Conservation (phyloP, 1,139 yeast species). For the Geotrichum histeridarum region DNA sequence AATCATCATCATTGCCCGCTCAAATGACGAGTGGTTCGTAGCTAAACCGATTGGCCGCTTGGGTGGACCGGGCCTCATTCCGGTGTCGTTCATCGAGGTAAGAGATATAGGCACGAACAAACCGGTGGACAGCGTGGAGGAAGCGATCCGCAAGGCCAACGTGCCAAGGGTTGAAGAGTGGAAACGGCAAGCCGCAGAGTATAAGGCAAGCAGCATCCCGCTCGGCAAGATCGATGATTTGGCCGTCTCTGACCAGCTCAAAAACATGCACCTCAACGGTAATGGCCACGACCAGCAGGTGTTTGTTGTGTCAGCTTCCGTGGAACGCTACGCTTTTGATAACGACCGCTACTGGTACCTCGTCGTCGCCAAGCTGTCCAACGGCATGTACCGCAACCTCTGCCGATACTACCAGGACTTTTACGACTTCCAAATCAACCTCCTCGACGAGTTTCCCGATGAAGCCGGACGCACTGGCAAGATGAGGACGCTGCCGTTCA, state of each 20-base stretch:
- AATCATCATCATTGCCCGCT: conserved; percentile 89
- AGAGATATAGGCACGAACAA: conserved; percentile 67
- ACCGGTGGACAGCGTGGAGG: conserved; percentile 46
- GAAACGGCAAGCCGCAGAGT: conserved; percentile 86
- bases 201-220: conserved; percentile 86
- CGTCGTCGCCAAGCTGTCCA: conserved; percentile 61
- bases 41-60: conserved; percentile 92
- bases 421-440: conserved; percentile 82
- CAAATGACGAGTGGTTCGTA: conserved; percentile 93
- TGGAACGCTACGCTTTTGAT: conserved; percentile 75
- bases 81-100: conserved; percentile 82
- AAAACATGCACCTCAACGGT: conserved; percentile 10
- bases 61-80: conserved; percentile 96
- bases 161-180: conserved; percentile 93
- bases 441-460: conserved; percentile 78
- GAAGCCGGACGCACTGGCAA: conserved; percentile 89
- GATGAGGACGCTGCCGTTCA: conserved; percentile 78
- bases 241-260: conserved; percentile 16
- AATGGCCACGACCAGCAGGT: conserved; percentile 9
- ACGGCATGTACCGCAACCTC: conserved; percentile 64
- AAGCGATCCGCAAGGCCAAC: conserved; percentile 56
- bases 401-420: conserved; percentile 94
- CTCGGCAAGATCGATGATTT: conserved; percentile 49
- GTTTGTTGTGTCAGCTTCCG: conserved; percentile 54
- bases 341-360: conserved; percentile 89